These are phyloP conservation scores for Cryphonectria parasitica DNA, from an alignment of 2,329 filamentous ascomycete species.

Conservation along the genomic window DNA sequence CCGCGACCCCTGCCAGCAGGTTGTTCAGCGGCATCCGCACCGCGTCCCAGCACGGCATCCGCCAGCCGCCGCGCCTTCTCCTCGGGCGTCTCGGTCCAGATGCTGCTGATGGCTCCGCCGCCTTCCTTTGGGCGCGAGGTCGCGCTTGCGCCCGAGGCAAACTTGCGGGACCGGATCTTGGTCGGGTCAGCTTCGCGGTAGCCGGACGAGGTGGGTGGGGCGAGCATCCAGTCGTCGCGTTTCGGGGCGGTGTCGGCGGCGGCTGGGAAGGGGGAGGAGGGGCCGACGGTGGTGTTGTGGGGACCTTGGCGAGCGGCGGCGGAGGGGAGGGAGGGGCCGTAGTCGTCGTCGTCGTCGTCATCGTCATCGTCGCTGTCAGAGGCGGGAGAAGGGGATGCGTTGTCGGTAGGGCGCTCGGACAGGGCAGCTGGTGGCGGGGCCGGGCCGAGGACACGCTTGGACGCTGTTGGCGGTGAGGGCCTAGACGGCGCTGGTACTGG, in stretches of 20 bases:
- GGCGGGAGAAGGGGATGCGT: constrained; percentile 35
- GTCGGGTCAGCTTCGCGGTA: constrained; percentile 76
- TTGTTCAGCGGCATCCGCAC: constrained; percentile 41
- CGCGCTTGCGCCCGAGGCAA: constrained; percentile 62
- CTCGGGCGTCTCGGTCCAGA: constrained; percentile 92
- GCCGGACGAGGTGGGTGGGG: constrained; percentile 63
- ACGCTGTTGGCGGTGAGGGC: constrained; percentile 11
- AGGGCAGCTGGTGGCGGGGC: constrained; percentile 48
- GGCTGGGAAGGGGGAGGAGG: constrained; percentile 39
- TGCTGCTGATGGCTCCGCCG: constrained; percentile 61
- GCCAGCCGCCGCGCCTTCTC: constrained; percentile 81
- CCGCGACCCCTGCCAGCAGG: constrained; percentile 22
- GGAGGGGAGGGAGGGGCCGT: constrained; percentile 62
- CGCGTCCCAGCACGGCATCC: constrained; percentile 80
- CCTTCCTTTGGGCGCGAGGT: constrained; percentile 39
- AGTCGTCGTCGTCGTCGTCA: constrained; percentile 58
- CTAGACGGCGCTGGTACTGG: constrained; percentile 32
- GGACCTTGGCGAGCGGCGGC: constrained; percentile 37
- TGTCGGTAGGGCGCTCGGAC: constrained; percentile 41
- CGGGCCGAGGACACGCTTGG: constrained; percentile 44
- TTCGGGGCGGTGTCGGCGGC: constrained; percentile 51
- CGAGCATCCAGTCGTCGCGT: constrained; percentile 86
- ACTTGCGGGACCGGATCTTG: constrained; percentile 79
- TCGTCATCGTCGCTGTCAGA: constrained; percentile 51
- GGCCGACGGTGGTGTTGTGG: constrained; percentile 42